Conservation (phyloP, 306 rosid species). For the Oemleria cerasiformis region DNA sequence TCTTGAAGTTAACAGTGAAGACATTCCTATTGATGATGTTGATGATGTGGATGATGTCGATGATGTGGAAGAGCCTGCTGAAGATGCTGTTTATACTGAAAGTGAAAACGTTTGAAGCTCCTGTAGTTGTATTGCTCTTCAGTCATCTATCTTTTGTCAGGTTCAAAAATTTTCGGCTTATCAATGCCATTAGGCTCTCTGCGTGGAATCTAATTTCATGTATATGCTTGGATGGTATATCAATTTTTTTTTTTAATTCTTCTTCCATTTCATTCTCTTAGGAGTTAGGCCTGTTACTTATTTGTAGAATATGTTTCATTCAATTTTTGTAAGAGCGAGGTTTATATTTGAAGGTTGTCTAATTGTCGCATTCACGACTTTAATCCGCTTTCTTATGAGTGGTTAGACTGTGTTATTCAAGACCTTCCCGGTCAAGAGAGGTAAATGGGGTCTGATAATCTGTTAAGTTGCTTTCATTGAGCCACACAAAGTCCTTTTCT, state of each 20-base stretch:
- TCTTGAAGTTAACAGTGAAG: slow-evolving; percentile 41
- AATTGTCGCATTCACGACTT: too few relatives aligned
- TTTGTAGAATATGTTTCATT: background rate
- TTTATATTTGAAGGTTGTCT: too few relatives aligned
- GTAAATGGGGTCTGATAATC: background rate
- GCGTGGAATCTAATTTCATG: background rate
- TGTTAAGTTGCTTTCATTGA: background rate
- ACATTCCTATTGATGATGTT: slow-evolving; percentile 76
- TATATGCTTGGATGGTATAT: slow-evolving; percentile 15
- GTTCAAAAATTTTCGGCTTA: background rate
- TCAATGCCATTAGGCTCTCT: background rate
- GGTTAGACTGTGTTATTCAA: too few relatives aligned
- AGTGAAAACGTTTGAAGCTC: slow-evolving; percentile 25
- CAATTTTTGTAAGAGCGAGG: background rate
- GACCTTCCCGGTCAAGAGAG: too few relatives aligned
- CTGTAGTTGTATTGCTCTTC: background rate
- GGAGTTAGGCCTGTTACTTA: background rate
- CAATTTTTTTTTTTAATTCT: background rate
- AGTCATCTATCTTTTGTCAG: background rate
- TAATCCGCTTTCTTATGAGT: too few relatives aligned
- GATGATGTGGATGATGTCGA: slow-evolving; percentile 22
- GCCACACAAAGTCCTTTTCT: background rate
- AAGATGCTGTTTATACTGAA: slow-evolving; percentile 35
- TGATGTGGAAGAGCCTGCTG: slow-evolving; percentile 45
- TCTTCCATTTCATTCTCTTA: background rate